Evolutionary conservation across 2,329 filamentous ascomycete species (phyloP).

Genomic region (Paracorniculantispora psalliotae): DNA sequence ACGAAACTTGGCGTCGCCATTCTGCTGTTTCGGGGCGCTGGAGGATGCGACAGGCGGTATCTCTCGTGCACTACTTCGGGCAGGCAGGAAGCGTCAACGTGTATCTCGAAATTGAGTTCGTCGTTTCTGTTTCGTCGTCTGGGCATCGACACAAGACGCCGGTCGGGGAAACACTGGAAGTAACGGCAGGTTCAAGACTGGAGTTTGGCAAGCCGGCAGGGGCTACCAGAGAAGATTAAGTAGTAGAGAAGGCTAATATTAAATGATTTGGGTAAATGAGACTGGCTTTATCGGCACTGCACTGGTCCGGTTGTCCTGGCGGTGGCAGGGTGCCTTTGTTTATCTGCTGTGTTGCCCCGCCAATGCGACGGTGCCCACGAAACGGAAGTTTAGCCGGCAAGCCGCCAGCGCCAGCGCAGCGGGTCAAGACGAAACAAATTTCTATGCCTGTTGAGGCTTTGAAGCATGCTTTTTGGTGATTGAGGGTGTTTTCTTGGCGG

Average conservation of each 20-base stretch:
- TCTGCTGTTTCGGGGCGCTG: slow-evolving; percentile 9
- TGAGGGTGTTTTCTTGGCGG: background rate
- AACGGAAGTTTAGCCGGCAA: background rate
- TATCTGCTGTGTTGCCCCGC: slow-evolving; percentile 13
- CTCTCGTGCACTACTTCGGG: slow-evolving; percentile 37
- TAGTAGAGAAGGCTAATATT: background rate
- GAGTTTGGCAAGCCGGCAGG: background rate
- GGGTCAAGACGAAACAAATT: background rate
- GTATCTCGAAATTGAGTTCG: slow-evolving; percentile 43
- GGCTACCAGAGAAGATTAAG: background rate
- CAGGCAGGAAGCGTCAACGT: slow-evolving; percentile 42
- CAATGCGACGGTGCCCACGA: slow-evolving; percentile 10
- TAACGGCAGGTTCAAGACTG: background rate
- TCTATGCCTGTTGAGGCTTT: background rate
- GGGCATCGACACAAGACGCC: slow-evolving; percentile 20
- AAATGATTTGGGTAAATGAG: background rate
- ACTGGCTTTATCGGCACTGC: background rate
- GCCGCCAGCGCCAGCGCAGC: background rate
- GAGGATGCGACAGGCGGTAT: slow-evolving; percentile 14
- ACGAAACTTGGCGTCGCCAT: background rate
- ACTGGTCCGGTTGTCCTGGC: slow-evolving; percentile 6
- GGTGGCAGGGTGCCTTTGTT: slow-evolving; percentile 12
- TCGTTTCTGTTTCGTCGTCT: slow-evolving; percentile 23
- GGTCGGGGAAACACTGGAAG: background rate
- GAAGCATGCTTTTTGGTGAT: background rate